Evolutionary conservation across 257 asterid genomes (phyloP), one percentile per base, ranked within the genome.

Genomic region (Solanum medicagineum): DNA sequence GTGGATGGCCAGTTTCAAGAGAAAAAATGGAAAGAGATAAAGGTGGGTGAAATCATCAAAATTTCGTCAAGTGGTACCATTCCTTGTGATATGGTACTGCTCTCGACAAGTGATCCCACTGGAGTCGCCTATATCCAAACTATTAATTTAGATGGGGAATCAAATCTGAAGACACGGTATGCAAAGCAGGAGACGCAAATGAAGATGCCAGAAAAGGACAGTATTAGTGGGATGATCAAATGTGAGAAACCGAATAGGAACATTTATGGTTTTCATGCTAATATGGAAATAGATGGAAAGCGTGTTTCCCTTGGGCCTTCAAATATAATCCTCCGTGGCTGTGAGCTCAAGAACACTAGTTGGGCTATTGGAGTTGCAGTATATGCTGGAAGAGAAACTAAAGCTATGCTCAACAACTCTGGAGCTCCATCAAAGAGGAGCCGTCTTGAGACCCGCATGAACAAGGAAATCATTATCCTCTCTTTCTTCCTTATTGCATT

Each of bases 391-490:
- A 86, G 88, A 85, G 98, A 97, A 91, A 97, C 99, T 29, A 97
- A 97, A 89, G 99, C 93, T 19, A 97, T 97, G 99, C 98, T 97
- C 84, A 97, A 97, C 90, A 97, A 91, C 92, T 93, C 99, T 8
- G 99, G 98, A 65, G 95, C 98, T 85, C 99, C 98, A 24, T 97
- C 99, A 22, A 97, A 97, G 89, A 90, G 99, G 86, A 95, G 99
- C 87, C 91, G 95, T 54, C 96, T 97, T 1, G 99, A 97, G 94
- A 93, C 93, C 5, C 93, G 89, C 10, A 97, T 97, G 99, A 97
- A 97, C 85, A 81, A 88, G n/a, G 99, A 97, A 89, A 97, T 95
- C 74, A 85, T 97, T 85, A 86, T 85, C 86, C 98, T 97, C 71
- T 95, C 99, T 10, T 42, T 93, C 77, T 94, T 93, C 85, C 98